Evolutionary conservation across 208 protist species (phyloP).

Genomic region (Leishmania mexicana): DNA sequence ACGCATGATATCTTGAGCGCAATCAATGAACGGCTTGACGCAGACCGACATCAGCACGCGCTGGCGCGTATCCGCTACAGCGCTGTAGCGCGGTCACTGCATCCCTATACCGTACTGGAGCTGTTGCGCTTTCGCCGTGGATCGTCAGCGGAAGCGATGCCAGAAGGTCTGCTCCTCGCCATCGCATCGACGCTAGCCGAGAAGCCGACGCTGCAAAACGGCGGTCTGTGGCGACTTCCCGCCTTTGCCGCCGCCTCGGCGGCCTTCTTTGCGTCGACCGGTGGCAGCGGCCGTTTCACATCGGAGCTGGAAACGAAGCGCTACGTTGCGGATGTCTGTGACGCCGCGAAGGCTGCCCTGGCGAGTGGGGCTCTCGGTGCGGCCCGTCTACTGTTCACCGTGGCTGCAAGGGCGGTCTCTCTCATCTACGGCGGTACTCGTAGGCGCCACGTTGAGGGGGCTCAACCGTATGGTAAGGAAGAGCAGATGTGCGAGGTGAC

Average conservation of each 20-base stretch:
- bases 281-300: background rate
- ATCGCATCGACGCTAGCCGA: slow-evolving; percentile 44
- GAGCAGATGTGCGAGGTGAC: slow-evolving; percentile 25
- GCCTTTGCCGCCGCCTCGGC: slow-evolving; percentile 22
- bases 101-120: slow-evolving; percentile 62
- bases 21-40: slow-evolving; percentile 13
- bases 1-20: slow-evolving; percentile 19
- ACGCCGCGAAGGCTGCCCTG: slow-evolving; percentile 46
- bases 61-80: slow-evolving; percentile 55
- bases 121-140: slow-evolving; percentile 23
- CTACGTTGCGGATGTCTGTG: slow-evolving; percentile 48
- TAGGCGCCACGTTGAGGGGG: background rate
- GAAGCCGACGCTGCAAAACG: slow-evolving; percentile 45
- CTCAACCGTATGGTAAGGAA: slow-evolving; percentile 11
- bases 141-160: background rate
- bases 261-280: slow-evolving; percentile 23
- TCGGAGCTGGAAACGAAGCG: slow-evolving; percentile 35
- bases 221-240: slow-evolving; percentile 43
- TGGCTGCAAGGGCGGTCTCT: slow-evolving; percentile 50
- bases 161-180: slow-evolving; percentile 31
- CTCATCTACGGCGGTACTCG: slow-evolving; percentile 37
- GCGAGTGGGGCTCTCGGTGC: slow-evolving; percentile 61
- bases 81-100: slow-evolving; percentile 59
- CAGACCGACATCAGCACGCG: slow-evolving; percentile 14
- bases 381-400: slow-evolving; percentile 48